Evolutionary conservation across 2,329 filamentous ascomycete genomes (phyloP), one percentile per base, ranked within the genome.

Genomic region (Helotiales sp.): DNA sequence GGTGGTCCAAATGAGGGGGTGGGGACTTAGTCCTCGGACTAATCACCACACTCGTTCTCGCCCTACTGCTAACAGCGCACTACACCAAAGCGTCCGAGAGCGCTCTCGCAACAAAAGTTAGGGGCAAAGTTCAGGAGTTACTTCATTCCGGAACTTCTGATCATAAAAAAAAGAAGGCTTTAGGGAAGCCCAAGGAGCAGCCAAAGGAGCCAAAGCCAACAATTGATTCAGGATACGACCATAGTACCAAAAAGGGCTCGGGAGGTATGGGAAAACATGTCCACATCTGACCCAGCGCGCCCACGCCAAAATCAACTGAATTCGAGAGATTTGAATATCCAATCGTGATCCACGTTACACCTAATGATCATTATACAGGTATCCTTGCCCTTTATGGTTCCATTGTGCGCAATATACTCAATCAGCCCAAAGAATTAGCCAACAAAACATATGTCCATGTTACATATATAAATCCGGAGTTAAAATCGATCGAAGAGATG

Each of bases 401-500:
- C 3, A 63, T 67, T 20, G 65, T 67, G 2, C 60, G 65, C 11
- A 67, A 67, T 55, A 61, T 67, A 2, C 47, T 67, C 15, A 34
- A 24, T 15, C 65, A 67, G 37, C 54, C 65, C 10, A 13, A 58
- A 6, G 52, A 28, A 11, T n/a, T 66, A 13, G 22, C 50, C 7
- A 49, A 49, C n/a, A 66, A 66, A 40, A 62, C 52, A 11, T 67
- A 61, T 26, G 60, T 63, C 1, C 61, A 67, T 26, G 34, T 67
- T 28, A 67, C 65, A 28, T 67, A 52, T 20, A 47, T 63, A 5
- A 61, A 67, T 32, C 54, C 52, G 1, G 28, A 52, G 4, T n/a
- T 67, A 43, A 47, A 60, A 15, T 54, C 65, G 22, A 63, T 67
- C 26, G 65, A 67, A 20, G 60, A 55, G 55, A 67, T 67, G 65